phyloP scores from a whole-genome alignment of 352 stramenopile species.

The Globisporangium emineosum region DNA sequence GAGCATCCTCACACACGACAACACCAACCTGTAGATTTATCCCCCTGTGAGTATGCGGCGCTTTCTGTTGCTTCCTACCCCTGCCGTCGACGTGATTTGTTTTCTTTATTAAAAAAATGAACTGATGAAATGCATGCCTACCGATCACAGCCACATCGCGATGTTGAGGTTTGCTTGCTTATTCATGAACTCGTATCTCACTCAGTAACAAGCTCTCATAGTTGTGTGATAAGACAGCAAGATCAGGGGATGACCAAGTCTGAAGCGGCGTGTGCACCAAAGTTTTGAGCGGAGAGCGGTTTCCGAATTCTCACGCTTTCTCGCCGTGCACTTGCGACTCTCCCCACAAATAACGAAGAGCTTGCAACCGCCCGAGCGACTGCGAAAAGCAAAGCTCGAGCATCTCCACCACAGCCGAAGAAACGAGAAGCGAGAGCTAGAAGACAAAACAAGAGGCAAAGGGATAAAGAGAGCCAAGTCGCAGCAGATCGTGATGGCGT shows the following conservation, averaged over 20 bases:
- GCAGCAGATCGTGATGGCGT: conserved; percentile 17
- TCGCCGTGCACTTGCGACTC: not conserved
- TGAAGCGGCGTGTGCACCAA: not conserved
- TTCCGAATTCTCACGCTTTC: conserved; percentile 3
- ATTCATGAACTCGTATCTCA: not conserved
- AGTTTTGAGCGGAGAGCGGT: not conserved
- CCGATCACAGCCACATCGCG: not conserved
- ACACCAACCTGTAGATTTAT: conserved; percentile 15
- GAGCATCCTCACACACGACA: conserved; percentile 1
- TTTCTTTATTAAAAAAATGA: conserved; percentile 10
- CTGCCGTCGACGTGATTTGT: conserved; percentile 6
- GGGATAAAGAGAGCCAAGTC: not conserved
- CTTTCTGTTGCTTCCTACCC: not conserved
- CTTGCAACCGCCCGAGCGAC: conserved; percentile 8
- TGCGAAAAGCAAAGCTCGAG: not conserved
- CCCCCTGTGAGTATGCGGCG: conserved; percentile 6
- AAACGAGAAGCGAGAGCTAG: not conserved
- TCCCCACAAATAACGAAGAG: conserved; percentile 2
- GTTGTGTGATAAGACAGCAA: not conserved
- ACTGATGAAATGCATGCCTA: conserved; percentile 4
- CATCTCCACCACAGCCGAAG: not conserved
- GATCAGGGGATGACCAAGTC: not conserved
- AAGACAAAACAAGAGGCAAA: not conserved
- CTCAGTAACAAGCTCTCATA: not conserved
- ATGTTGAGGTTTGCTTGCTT: not conserved